These are phyloP conservation scores for Fusarium oxysporum DNA, from an alignment of 2,329 filamentous ascomycete genomes.

Conservation along the genomic window DNA sequence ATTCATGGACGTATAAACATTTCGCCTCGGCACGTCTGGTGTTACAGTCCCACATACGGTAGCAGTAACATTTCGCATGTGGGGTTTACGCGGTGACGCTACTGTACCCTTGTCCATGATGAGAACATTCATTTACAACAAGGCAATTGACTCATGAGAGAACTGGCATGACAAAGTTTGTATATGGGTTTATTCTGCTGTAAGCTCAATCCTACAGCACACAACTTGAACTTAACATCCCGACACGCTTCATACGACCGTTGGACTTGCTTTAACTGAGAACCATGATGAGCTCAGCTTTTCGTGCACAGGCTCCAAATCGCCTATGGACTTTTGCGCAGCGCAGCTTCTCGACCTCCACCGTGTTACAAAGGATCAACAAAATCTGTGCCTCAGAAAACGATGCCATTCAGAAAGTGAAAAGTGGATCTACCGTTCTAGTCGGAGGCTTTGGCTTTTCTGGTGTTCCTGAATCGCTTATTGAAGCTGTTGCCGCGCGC, in stretches of 20 bases:
- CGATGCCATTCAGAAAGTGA: constrained; percentile 78
- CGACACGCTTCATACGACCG: rapidly evolving
- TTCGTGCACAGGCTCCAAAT: background rate
- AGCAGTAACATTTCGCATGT: background rate
- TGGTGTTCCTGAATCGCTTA: constrained; percentile 84
- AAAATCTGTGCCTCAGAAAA: constrained; percentile 76
- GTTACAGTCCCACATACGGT: background rate
- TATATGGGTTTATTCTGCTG: rapidly evolving
- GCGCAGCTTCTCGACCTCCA: background rate
- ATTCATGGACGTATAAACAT: background rate
- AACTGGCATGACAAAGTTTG: too few species aligned
- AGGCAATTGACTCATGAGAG: background rate
- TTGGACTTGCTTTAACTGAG: rapidly evolving
- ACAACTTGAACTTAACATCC: rapidly evolving
- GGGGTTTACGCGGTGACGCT: background rate
- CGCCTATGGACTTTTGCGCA: rapidly evolving
- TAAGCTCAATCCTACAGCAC: rapidly evolving
- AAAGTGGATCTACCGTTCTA: constrained; percentile 76
- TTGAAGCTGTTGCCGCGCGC: constrained; percentile 65
- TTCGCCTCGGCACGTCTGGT: background rate
- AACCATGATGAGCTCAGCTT: background rate
- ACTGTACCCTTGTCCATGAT: background rate
- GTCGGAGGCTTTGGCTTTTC: constrained; percentile 86
- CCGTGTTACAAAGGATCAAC: constrained; percentile 64
- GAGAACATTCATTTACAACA: background rate